Evolutionary conservation across 2,329 filamentous ascomycete species (phyloP).

Genomic region (Fusarium temperatum): DNA sequence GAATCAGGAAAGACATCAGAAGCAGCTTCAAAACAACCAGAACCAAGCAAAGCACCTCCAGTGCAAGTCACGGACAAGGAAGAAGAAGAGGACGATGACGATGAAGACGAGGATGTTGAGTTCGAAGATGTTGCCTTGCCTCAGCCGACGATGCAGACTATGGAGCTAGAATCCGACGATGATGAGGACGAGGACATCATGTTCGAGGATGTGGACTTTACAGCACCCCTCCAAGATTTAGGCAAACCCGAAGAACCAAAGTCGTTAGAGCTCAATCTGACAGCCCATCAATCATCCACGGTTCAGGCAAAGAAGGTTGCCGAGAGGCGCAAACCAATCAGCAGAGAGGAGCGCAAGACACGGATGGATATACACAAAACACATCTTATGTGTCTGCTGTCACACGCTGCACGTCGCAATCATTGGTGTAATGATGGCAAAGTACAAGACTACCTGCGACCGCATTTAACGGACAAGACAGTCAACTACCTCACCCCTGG

Average conservation of each 20-base stretch:
- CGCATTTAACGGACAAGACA: conserved; percentile 72
- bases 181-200: conserved; percentile 54
- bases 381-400: conserved; percentile 84
- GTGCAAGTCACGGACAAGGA: neutral
- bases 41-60: neutral
- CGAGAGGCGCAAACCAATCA: conserved; percentile 62
- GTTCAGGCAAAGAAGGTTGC: conserved; percentile 43
- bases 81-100: conserved; percentile 40
- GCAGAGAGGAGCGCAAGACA: conserved; percentile 60
- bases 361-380: conserved; percentile 85
- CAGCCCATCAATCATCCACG: conserved; percentile 53
- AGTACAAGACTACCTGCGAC: conserved; percentile 72
- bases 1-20: neutral
- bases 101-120: conserved; percentile 55
- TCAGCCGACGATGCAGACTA: conserved; percentile 59
- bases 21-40: neutral
- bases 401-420: conserved; percentile 81
- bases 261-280: conserved; percentile 63
- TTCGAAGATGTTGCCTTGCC: conserved; percentile 63
- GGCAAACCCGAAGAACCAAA: conserved; percentile 41
- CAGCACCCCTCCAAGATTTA: conserved; percentile 38
- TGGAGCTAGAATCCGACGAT: conserved; percentile 59
- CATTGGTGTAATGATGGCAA: conserved; percentile 84
- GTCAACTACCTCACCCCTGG: conserved; percentile 75
- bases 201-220: conserved; percentile 61